Evolutionary conservation across 306 rosid genomes (phyloP).

Genomic region (Heteromeles arbutifolia): DNA sequence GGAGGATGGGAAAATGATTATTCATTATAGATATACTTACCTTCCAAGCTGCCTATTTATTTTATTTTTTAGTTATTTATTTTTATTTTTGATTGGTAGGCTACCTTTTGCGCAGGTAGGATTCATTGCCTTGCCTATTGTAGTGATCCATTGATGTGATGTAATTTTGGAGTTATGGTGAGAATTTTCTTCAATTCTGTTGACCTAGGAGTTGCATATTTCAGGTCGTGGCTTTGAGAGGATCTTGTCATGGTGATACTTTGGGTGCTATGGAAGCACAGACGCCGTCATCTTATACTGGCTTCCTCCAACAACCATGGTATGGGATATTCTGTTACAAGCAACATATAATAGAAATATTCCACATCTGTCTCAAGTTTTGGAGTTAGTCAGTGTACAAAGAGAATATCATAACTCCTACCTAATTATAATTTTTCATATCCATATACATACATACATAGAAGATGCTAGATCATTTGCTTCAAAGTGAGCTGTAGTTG

Average conservation of each 20-base stretch:
- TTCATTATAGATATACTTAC: background rate
- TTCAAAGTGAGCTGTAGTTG: background rate
- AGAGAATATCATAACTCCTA: background rate
- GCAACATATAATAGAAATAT: background rate
- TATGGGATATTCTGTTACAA: constrained; percentile 17
- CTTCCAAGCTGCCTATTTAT: background rate
- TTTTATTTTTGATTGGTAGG: background rate
- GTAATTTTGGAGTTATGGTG: background rate
- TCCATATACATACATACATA: background rate
- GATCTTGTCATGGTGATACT: constrained; percentile 96
- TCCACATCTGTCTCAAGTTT: background rate
- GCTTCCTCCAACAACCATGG: constrained; percentile 99
- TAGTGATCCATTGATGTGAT: background rate
- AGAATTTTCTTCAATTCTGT: background rate
- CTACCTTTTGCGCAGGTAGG: background rate
- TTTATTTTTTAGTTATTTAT: background rate
- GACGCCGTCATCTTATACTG: constrained; percentile 91
- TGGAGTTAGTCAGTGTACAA: background rate
- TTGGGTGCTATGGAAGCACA: constrained; percentile 99
- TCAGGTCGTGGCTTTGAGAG: constrained; percentile 83
- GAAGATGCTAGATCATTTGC: background rate
- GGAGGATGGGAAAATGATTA: background rate
- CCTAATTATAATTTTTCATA: background rate
- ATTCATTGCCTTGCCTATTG: background rate
- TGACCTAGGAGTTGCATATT: constrained; percentile 21